A percentile compares a stretch with the other conserved stretches of the same genome.
Conservation (phyloP, 2,329 filamentous ascomycete species). For the Emericellopsis cladophorae region DNA sequence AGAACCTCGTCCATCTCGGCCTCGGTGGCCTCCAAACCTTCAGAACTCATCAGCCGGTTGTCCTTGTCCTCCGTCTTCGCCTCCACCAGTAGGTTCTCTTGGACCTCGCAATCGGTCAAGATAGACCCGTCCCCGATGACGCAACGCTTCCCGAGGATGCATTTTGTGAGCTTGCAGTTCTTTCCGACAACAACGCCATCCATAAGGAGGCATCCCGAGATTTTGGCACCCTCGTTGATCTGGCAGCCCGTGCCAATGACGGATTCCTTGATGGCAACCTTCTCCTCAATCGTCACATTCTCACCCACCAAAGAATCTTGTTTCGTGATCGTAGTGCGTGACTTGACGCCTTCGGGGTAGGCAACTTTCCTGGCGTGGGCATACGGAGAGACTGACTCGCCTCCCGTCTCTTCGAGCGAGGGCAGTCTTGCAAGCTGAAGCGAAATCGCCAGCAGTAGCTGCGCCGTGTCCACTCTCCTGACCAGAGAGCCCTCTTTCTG, state of each 20-base stretch:
- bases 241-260: constrained; percentile 81
- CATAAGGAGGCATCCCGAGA: constrained; percentile 86
- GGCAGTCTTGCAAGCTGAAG: constrained; percentile 76
- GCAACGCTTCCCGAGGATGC: constrained; percentile 70
- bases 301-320: constrained; percentile 74
- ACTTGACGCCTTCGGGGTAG: constrained; percentile 69
- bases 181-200: constrained; percentile 79
- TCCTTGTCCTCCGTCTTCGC: constrained; percentile 60
- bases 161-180: constrained; percentile 74
- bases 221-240: constrained; percentile 72
- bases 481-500: constrained; percentile 48
- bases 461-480: constrained; percentile 77
- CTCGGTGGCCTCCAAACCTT: constrained; percentile 51
- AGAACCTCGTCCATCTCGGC: constrained; percentile 45
- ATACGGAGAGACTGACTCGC: constrained; percentile 52
- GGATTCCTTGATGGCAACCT: constrained; percentile 82
- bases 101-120: constrained; percentile 85
- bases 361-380: constrained; percentile 71
- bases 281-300: constrained; percentile 81
- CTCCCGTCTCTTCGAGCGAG: constrained; percentile 51
- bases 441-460: constrained; percentile 69
- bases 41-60: constrained; percentile 55
- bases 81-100: constrained; percentile 78
- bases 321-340: constrained; percentile 69
- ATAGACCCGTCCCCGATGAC: constrained; percentile 71